phyloP scores from a whole-genome alignment of 345 rosid species.

The Combretum micranthum region DNA sequence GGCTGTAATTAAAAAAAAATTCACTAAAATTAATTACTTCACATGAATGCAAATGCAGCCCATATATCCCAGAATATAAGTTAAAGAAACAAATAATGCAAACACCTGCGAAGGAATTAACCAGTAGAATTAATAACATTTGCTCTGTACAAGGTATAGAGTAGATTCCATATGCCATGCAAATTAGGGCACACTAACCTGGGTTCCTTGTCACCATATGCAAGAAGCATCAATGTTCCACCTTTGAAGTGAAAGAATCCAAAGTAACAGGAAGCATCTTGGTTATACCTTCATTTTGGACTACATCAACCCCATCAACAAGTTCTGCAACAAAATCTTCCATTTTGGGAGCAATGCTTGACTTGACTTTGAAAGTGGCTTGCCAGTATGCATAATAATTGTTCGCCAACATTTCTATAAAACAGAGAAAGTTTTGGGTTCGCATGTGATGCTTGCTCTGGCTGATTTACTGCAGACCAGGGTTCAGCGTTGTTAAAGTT shows the following conservation, averaged over 20 bases:
- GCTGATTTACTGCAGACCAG: conserved; percentile 27
- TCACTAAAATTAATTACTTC: too few relatives aligned
- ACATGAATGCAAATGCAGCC: too few relatives aligned
- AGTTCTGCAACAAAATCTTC: conserved; percentile 56
- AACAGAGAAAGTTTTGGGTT: conserved; percentile 18
- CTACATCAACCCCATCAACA: conserved; percentile 45
- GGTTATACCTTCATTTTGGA: conserved; percentile 48
- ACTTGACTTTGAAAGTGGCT: conserved; percentile 38
- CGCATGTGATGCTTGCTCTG: conserved; percentile 20
- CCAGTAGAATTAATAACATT: too few relatives aligned
- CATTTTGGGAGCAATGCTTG: conserved; percentile 37
- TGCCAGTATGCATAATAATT: conserved; percentile 21
- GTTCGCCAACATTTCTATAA: conserved; percentile 30
- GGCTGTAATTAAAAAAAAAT: too few relatives aligned
- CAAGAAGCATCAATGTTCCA: conserved; percentile 77
- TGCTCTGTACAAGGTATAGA: too few relatives aligned
- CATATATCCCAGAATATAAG: too few relatives aligned
- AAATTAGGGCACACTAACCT: conserved; percentile 37
- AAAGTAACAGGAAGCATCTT: conserved; percentile 72
- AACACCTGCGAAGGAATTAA: too few relatives aligned
- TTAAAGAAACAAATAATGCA: too few relatives aligned
- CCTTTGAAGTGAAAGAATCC: conserved; percentile 85
- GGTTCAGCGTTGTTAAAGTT: conserved; percentile 26
- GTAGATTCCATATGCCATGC: neutral
- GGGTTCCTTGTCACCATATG: conserved; percentile 86